A percentile compares a stretch with the other conserved stretches of the same genome.
These are phyloP conservation scores for Malus sylvestris DNA, from an alignment of 306 rosid species.

Conservation along the genomic window DNA sequence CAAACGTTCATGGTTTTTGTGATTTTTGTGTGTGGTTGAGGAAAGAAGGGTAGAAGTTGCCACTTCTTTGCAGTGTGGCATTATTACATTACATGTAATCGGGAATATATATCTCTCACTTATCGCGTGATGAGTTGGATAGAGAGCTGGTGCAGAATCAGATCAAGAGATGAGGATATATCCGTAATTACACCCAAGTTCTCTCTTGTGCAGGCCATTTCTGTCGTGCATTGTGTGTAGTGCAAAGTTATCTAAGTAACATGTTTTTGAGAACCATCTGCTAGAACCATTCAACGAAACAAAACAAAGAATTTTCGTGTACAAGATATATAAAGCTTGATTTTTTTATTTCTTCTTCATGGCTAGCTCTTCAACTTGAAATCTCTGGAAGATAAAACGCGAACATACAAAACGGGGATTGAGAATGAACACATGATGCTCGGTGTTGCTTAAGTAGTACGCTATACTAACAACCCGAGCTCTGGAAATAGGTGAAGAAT, in stretches of 20 bases:
- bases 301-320: neutral
- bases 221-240: neutral
- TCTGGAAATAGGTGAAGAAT: conserved; percentile 40
- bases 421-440: conserved; percentile 24
- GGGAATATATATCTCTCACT: neutral
- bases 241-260: neutral
- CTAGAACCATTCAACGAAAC: neutral
- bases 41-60: neutral
- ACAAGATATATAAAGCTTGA: conserved; percentile 11
- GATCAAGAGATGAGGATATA: neutral
- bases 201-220: neutral
- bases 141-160: neutral
- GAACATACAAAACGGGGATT: conserved; percentile 43
- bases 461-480: conserved; percentile 17
- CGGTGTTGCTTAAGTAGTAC: conserved; percentile 6
- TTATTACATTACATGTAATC: neutral
- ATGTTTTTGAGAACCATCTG: neutral
- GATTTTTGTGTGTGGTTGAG: neutral
- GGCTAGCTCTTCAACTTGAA: conserved; percentile 31
- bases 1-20: neutral
- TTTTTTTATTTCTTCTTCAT: conserved; percentile 32
- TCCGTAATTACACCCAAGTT: no score
- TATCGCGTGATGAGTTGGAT: neutral
- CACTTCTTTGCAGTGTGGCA: neutral
- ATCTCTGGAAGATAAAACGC: conserved; percentile 14